Percentiles rank a stretch among this genome's conserved stretches.
These are phyloP conservation scores for Ustilago cynodontis DNA, from an alignment of 1,284 basidiomycete genomes.

Conservation along the genomic window DNA sequence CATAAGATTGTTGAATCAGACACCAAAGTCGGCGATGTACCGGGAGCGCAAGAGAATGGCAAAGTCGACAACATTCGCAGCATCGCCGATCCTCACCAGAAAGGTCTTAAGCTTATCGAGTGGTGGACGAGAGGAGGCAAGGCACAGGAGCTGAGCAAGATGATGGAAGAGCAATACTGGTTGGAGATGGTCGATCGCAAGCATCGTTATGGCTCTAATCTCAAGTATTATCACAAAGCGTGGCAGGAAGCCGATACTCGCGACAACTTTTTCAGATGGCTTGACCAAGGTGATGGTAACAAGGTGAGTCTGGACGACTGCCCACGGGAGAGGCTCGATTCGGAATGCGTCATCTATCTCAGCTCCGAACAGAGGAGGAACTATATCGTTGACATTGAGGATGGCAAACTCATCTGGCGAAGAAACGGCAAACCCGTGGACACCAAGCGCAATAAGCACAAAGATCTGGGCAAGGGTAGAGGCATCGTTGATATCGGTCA, in stretches of 20 bases:
- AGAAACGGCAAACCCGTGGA: constrained; percentile 75
- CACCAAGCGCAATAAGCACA: constrained; percentile 63
- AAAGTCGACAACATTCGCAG: constrained; percentile 63
- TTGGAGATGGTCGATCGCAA: constrained; percentile 63
- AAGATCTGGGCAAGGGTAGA: constrained; percentile 62
- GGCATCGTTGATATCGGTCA: constrained; percentile 66
- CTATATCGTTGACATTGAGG: constrained; percentile 77
- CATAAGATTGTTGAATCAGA: constrained; percentile 27
- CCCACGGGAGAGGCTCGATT: constrained; percentile 78
- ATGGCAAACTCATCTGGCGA: constrained; percentile 81
- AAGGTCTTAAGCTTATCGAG: constrained; percentile 55
- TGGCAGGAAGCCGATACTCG: constrained; percentile 56
- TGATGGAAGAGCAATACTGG: constrained; percentile 63
- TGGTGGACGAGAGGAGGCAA: constrained; percentile 59
- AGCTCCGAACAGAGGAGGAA: constrained; percentile 78
- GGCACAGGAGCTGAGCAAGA: constrained; percentile 61
- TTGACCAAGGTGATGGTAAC: constrained; percentile 79
- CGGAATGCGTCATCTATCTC: constrained; percentile 72
- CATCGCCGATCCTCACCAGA: constrained; percentile 50
- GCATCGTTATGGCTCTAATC: constrained; percentile 63
- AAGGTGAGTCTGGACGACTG: constrained; percentile 77
- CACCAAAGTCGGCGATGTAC: constrained; percentile 58
- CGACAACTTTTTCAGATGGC: constrained; percentile 73
- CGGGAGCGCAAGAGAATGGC: constrained; percentile 54
- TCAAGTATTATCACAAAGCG: constrained; percentile 60